phyloP scores from a whole-genome alignment of 306 rosid species.

The Mimosa bimucronata region DNA sequence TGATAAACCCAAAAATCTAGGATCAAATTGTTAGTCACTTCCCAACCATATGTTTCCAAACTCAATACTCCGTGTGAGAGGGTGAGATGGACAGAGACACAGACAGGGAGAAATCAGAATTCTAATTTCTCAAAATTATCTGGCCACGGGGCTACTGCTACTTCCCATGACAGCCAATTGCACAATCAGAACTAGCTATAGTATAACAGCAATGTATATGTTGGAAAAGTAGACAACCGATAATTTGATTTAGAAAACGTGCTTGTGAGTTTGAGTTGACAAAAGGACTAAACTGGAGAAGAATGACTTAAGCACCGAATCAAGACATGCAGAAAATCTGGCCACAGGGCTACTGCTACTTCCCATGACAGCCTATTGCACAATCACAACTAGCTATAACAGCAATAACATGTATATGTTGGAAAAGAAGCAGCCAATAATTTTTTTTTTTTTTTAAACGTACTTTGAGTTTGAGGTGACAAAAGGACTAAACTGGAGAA shows the following conservation, averaged over 20 bases:
- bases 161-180: neutral
- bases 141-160: neutral
- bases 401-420: neutral
- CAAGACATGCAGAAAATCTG: neutral
- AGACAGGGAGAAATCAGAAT: neutral
- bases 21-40: neutral
- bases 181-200: constrained; percentile 20
- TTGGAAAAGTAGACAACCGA: neutral
- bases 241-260: neutral
- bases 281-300: neutral
- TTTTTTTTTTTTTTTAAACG: neutral
- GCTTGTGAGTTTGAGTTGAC: neutral
- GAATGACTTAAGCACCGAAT: neutral
- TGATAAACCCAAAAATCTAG: neutral
- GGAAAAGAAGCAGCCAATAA: neutral
- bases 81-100: neutral
- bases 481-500: neutral
- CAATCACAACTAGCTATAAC: constrained; percentile 22
- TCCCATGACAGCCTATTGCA: neutral
- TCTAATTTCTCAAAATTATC: neutral
- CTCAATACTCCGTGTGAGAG: neutral
- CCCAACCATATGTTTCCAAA: neutral
- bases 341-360: neutral
- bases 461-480: neutral
- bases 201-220: neutral